phyloP scores from a whole-genome alignment of 2,329 filamentous ascomycete species.

The Ascochyta koolunga region DNA sequence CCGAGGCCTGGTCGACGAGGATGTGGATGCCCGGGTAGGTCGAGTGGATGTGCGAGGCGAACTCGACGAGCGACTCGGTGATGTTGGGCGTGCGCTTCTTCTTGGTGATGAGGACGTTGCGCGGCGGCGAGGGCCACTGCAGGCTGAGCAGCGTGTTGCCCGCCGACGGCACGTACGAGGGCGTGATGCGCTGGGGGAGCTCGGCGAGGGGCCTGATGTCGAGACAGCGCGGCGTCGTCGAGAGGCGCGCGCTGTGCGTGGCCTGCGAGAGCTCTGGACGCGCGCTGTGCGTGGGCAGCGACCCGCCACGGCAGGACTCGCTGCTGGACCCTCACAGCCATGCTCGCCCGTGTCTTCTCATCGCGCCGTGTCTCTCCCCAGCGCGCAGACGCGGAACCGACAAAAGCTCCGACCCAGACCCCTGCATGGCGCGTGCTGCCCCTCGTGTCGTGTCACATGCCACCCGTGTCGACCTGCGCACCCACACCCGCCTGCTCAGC shows the following conservation, averaged over 20 bases:
- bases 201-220: constrained; percentile 38
- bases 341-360: background rate
- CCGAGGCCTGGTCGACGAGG: constrained; percentile 80
- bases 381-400: background rate
- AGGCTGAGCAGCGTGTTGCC: constrained; percentile 67
- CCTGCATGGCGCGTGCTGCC: constrained; percentile 12
- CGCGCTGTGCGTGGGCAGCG: constrained; percentile 8
- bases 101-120: constrained; percentile 72
- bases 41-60: constrained; percentile 71
- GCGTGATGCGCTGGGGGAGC: constrained; percentile 43
- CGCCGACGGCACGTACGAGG: constrained; percentile 58
- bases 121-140: constrained; percentile 70
- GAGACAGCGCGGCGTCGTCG: constrained; percentile 27
- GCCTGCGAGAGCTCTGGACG: no score
- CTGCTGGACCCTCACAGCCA: constrained; percentile 19
- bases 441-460: constrained; percentile 7
- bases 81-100: constrained; percentile 66
- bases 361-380: background rate
- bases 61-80: constrained; percentile 63
- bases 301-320: constrained; percentile 35
- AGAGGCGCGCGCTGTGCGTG: constrained; percentile 28
- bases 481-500: constrained; percentile 20
- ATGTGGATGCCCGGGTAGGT: constrained; percentile 83
- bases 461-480: constrained; percentile 22
- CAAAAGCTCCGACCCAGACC: constrained; percentile 4